phyloP scores from a whole-genome alignment of 768 basidiomycete genomes.

The Kwoniella sp. region DNA sequence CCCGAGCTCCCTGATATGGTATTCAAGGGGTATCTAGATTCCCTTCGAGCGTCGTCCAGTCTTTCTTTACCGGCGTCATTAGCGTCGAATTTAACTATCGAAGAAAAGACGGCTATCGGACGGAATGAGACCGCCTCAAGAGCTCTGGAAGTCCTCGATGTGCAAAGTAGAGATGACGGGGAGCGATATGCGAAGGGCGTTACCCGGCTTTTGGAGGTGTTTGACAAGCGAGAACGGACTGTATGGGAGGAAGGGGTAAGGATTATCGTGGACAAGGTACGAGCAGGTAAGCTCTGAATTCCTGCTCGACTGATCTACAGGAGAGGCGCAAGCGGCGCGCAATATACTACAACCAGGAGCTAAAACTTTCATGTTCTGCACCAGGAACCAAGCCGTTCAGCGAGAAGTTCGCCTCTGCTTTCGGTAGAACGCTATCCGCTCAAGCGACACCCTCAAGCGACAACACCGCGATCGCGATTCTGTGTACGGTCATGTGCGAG shows the following conservation, averaged over 20 bases:
- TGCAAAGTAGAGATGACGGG: not conserved
- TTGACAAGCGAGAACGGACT: slow-evolving; percentile 1
- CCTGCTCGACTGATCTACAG: too few relatives aligned
- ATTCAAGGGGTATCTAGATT: slow-evolving; percentile 10
- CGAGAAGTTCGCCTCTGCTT: slow-evolving; percentile 1
- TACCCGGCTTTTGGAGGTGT: not conserved
- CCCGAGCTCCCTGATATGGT: slow-evolving; percentile 21
- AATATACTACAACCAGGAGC: too few relatives aligned
- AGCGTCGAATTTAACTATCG: not conserved
- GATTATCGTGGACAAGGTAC: not conserved
- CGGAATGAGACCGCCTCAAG: slow-evolving; percentile 22
- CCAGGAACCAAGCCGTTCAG: slow-evolving; percentile 1
- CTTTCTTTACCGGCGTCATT: slow-evolving; percentile 23
- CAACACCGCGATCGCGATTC: slow-evolving; percentile 12
- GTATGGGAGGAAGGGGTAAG: slow-evolving; percentile 25
- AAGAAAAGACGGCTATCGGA: slow-evolving; percentile 18
- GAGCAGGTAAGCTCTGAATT: not conserved
- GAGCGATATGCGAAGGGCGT: slow-evolving; percentile 6
- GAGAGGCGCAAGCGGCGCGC: too few relatives aligned
- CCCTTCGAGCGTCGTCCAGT: slow-evolving; percentile 17
- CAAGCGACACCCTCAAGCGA: not conserved
- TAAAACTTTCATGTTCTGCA: not conserved
- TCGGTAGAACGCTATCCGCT: not conserved
- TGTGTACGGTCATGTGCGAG: slow-evolving; percentile 22
- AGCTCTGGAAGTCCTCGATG: slow-evolving; percentile 32